Evolutionary conservation across 2,329 filamentous ascomycete species (phyloP).

Genomic region (Colletotrichum sp.): DNA sequence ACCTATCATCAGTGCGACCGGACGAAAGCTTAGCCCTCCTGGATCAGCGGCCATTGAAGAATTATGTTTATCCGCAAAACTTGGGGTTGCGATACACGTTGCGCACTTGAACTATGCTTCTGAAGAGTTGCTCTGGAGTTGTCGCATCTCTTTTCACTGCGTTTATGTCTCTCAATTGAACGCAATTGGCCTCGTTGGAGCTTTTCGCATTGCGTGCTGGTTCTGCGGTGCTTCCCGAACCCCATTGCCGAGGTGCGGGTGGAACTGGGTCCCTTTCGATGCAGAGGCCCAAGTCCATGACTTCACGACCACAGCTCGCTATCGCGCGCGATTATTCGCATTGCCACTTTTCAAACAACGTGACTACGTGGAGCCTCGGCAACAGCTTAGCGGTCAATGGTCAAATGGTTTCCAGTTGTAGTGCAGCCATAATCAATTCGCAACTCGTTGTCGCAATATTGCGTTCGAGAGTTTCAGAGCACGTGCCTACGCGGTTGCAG

Average conservation of each 20-base stretch:
- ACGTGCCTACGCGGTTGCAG: neutral
- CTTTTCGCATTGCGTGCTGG: neutral
- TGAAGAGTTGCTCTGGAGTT: neutral
- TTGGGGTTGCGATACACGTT: neutral
- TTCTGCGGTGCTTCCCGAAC: neutral
- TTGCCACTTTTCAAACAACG: neutral
- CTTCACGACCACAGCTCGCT: slow-evolving; percentile 1
- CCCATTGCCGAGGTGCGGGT: slow-evolving; percentile 7
- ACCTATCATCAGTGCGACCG: slow-evolving; percentile 7
- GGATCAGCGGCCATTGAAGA: neutral
- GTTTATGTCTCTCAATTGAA: neutral
- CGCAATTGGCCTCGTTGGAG: neutral
- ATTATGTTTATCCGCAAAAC: neutral
- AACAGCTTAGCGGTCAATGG: neutral
- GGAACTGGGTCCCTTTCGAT: slow-evolving; percentile 8
- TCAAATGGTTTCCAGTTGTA: neutral
- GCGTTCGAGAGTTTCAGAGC: neutral
- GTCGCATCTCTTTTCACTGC: neutral
- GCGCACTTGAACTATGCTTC: neutral
- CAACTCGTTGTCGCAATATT: neutral
- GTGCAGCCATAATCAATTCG: neutral
- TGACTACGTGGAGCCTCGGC: neutral
- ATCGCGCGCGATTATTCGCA: neutral
- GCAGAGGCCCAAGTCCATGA: slow-evolving; percentile 11
- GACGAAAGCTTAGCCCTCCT: slow-evolving; percentile 13